Percentiles rank a stretch among this genome's conserved stretches.
phyloP scores from a whole-genome alignment of 345 rosid species.

The Luvunga scandens region DNA sequence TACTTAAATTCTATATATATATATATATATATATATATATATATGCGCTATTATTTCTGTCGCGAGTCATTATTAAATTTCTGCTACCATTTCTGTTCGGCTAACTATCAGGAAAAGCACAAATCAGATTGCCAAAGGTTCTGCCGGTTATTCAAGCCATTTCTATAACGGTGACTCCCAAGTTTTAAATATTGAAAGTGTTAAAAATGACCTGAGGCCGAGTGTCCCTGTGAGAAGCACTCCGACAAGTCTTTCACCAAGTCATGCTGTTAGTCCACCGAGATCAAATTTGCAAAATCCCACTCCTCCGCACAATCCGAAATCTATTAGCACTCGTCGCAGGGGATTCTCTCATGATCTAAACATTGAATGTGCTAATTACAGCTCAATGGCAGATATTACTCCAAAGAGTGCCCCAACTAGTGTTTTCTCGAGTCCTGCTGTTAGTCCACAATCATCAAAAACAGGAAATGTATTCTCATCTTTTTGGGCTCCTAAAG shows the following conservation, averaged over 20 bases:
- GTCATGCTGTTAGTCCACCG: conserved; percentile 37
- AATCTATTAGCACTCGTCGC: conserved; percentile 21
- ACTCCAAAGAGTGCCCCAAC: conserved; percentile 60
- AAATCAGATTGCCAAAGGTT: conserved; percentile 13
- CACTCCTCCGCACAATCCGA: conserved; percentile 12
- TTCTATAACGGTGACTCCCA: conserved; percentile 20
- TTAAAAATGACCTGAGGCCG: conserved; percentile 17
- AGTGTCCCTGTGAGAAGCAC: conserved; percentile 25
- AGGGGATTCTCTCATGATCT: conserved; percentile 29
- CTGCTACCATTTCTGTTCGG: neutral
- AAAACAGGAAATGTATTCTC: conserved; percentile 16
- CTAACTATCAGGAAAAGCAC: conserved; percentile 26
- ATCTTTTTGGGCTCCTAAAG: conserved; percentile 16
- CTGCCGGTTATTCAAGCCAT: conserved; percentile 18
- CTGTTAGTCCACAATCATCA: conserved; percentile 40
- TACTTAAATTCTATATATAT: too few species aligned
- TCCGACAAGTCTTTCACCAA: conserved; percentile 32
- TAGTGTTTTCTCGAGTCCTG: conserved; percentile 48
- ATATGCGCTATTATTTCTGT: conserved; percentile 2
- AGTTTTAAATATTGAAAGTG: conserved; percentile 22
- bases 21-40: too few species aligned
- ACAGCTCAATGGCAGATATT: conserved; percentile 27
- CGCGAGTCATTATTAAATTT: neutral
- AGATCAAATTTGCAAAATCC: conserved; percentile 22
- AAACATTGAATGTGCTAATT: conserved; percentile 23